Base-by-base conservation (phyloP, 192 early-diverging fungal genomes). In the Linnemannia exigua region DNA sequence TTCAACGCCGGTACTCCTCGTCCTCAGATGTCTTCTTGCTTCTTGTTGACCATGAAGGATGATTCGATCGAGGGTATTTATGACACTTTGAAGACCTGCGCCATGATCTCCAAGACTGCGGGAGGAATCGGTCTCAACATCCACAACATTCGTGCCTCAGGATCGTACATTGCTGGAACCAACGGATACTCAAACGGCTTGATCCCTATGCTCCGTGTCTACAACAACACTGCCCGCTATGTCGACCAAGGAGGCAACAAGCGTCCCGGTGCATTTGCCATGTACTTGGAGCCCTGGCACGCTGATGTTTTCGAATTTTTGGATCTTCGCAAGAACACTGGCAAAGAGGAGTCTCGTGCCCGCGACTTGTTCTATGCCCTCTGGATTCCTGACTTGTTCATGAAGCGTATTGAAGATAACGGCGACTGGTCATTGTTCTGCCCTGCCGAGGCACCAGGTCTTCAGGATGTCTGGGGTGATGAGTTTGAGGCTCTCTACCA, bases 211-310 rank as follows among this genome's bases (percentile, higher is more conserved):
- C 91, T 99, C 77, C 95, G 98, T 69, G 98, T 99, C 15, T 99
- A 94, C 84, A 99, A 99, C 91, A 98, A 98, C 90, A 99, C 98
- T 6, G 98, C 98, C 17, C 94, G 98, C 46, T 99, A 98, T 88
- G 97, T 99, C n/a, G 97, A 99, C 90, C 98, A 99, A 90, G 98
- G 98, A 72, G 98, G 98, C 46, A 98, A 98, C 92, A 99, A 99
- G 92, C 95, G 98, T 37, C 97, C 97, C 1, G 98, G 98, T 20
- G 97, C 97, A 7, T 99, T 99, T 93, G 98, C 98, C 74, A 95
- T 99, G 83, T 99, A 99, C 90, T 91, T 99, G 46, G 98, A 99
- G 89, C 97, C 98, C 22, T 99, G 98, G 98, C 98, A 99, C 87
- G 92, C 98, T 15, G 98, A 99, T 87, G 92, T 99, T 25, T 99